Evolutionary conservation across 257 asterid genomes (phyloP).

Genomic region (Verbascum thapsus): DNA sequence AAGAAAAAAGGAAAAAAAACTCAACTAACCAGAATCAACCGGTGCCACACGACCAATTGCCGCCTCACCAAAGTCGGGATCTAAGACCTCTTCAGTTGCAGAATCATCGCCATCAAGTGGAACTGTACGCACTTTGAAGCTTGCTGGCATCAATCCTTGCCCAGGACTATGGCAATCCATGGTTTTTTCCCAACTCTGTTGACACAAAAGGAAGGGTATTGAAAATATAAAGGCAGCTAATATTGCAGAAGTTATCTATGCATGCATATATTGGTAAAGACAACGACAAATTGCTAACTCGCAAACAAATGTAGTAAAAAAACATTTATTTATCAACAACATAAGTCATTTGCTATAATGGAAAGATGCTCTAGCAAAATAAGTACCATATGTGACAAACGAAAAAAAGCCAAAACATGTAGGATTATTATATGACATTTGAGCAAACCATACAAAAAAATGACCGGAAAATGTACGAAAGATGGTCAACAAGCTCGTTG

Average conservation of each 20-base stretch:
- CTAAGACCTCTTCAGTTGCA: constrained; percentile 87
- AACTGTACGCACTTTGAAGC: constrained; percentile 85
- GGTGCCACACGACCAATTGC: constrained; percentile 97
- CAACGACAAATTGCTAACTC: too few relatives aligned
- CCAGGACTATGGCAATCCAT: constrained; percentile 97
- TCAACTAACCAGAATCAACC: constrained; percentile 73
- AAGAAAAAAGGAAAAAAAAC: too few relatives aligned
- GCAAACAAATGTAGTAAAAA: too few relatives aligned
- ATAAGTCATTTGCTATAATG: too few relatives aligned
- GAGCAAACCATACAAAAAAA: too few relatives aligned
- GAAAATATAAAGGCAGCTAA: too few relatives aligned
- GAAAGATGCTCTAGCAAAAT: too few relatives aligned
- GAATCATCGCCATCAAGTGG: constrained; percentile 78
- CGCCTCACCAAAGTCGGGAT: constrained; percentile 94
- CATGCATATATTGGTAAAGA: too few relatives aligned
- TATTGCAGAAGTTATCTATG: too few relatives aligned
- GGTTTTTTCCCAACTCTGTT: constrained; percentile 92
- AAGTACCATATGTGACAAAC: too few relatives aligned
- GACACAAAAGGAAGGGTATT: constrained; percentile 24
- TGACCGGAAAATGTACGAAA: background rate
- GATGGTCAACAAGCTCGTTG: background rate
- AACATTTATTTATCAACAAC: too few relatives aligned
- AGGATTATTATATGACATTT: background rate
- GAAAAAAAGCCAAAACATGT: too few relatives aligned
- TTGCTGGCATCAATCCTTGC: constrained; percentile 94